Evolutionary conservation across 768 basidiomycete species (phyloP).

Genomic region (Podaxis sp.): DNA sequence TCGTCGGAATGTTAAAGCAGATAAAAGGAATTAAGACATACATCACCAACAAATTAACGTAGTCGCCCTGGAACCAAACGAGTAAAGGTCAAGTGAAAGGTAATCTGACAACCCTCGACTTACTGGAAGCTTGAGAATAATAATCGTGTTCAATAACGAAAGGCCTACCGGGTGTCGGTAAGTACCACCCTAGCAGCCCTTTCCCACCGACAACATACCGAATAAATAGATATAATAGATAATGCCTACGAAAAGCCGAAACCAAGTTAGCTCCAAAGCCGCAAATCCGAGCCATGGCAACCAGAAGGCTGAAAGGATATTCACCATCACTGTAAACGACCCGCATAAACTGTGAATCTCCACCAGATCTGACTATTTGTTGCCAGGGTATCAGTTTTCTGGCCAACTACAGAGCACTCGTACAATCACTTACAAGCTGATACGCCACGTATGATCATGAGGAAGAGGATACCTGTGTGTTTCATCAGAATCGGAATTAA

Average conservation of each 20-base stretch:
- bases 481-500: not conserved
- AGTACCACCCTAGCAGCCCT: not conserved
- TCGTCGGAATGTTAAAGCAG: not conserved
- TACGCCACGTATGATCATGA: slow-evolving; percentile 14
- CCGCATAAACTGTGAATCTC: slow-evolving; percentile 14
- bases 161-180: not conserved
- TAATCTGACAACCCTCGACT: not conserved
- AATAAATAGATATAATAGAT: slow-evolving; percentile 16
- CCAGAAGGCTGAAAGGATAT: not conserved
- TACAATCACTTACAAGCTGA: slow-evolving; percentile 4
- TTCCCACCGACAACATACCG: not conserved
- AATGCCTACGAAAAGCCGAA: slow-evolving; percentile 4
- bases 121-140: slow-evolving; percentile 14
- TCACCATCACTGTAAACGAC: slow-evolving; percentile 15
- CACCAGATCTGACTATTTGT: slow-evolving; percentile 9
- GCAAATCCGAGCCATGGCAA: not conserved
- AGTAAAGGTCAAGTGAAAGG: not conserved
- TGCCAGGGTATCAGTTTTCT: not conserved
- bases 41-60: slow-evolving; percentile 14
- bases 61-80: not conserved
- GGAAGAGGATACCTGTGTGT: slow-evolving; percentile 4
- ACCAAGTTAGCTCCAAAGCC: not conserved
- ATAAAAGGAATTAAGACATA: not conserved
- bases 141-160: slow-evolving; percentile 11
- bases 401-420: too few relatives aligned